Conservation (phyloP, 352 stramenopile species). For the Lagenidium giganteum region DNA sequence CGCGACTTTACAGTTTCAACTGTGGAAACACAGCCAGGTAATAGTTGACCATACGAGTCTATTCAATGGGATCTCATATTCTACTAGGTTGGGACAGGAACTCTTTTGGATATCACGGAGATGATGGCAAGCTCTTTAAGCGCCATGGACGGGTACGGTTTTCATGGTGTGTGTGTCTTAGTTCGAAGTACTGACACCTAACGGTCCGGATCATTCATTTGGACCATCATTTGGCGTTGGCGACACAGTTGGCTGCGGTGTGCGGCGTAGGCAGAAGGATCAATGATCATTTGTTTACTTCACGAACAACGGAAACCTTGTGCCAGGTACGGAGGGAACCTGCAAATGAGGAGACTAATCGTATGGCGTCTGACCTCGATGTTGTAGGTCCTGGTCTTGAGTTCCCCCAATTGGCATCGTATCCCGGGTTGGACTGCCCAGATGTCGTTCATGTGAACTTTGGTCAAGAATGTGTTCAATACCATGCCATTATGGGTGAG, state of each 20-base stretch:
- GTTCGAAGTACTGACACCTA: too few relatives aligned
- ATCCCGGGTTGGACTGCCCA: conserved; percentile 76
- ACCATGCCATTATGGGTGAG: too few relatives aligned
- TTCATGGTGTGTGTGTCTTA: too few relatives aligned
- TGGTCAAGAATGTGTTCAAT: conserved; percentile 64
- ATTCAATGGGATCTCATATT: too few relatives aligned
- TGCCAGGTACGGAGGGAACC: conserved; percentile 35
- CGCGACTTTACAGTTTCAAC: conserved; percentile 37
- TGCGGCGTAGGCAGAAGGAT: conserved; percentile 32
- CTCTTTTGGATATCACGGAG: conserved; percentile 77
- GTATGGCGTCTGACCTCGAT: too few relatives aligned
- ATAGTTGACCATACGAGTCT: too few relatives aligned
- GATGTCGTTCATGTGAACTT: conserved; percentile 82
- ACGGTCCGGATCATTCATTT: too few relatives aligned
- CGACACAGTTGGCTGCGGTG: conserved; percentile 72
- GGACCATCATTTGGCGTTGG: conserved; percentile 47
- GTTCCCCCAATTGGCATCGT: conserved; percentile 44
- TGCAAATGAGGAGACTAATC: too few relatives aligned
- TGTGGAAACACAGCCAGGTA: conserved; percentile 59
- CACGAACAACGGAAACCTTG: conserved; percentile 58
- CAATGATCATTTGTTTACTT: conserved; percentile 56
- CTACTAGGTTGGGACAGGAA: conserved; percentile 56
- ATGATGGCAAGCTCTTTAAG: conserved; percentile 70
- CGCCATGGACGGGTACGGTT: conserved; percentile 36
- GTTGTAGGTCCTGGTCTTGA: conserved; percentile 22